phyloP scores from a whole-genome alignment of 345 rosid species.

The Euphorbia pulcherrima region DNA sequence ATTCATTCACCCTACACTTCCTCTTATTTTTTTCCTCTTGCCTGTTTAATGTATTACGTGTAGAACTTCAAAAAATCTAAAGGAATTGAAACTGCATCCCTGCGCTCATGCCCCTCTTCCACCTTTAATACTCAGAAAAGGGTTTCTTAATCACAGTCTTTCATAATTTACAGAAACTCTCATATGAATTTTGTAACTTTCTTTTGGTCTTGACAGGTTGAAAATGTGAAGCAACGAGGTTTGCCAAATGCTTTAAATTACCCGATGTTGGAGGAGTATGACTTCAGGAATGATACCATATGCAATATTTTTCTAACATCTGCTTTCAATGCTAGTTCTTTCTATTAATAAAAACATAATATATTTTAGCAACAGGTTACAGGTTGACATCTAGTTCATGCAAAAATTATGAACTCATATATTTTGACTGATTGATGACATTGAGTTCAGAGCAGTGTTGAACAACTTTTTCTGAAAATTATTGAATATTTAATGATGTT shows the following conservation, averaged over 20 bases:
- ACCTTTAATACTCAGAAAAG: neutral
- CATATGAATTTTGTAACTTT: neutral
- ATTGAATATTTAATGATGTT: conserved; percentile 13
- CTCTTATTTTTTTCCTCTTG: neutral
- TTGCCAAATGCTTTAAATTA: conserved; percentile 94
- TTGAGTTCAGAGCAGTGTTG: neutral
- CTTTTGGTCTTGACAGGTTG: conserved; percentile 50
- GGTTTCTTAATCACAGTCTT: neutral
- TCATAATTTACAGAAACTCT: too few relatives aligned
- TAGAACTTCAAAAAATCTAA: neutral
- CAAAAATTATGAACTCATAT: neutral
- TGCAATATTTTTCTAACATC: conserved; percentile 23
- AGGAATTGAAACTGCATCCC: neutral
- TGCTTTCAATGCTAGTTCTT: neutral
- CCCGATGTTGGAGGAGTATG: conserved; percentile 99
- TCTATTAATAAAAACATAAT: neutral
- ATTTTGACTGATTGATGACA: neutral
- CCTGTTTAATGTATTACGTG: neutral
- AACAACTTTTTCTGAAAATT: neutral
- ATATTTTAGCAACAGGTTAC: neutral
- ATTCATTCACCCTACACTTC: neutral
- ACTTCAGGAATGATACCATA: conserved; percentile 86
- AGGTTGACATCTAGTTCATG: neutral
- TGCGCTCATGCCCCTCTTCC: neutral
- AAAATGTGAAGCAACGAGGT: conserved; percentile 94